These are phyloP conservation scores for Alternaria panax DNA, from an alignment of 2,329 filamentous ascomycete genomes.

Conservation along the genomic window DNA sequence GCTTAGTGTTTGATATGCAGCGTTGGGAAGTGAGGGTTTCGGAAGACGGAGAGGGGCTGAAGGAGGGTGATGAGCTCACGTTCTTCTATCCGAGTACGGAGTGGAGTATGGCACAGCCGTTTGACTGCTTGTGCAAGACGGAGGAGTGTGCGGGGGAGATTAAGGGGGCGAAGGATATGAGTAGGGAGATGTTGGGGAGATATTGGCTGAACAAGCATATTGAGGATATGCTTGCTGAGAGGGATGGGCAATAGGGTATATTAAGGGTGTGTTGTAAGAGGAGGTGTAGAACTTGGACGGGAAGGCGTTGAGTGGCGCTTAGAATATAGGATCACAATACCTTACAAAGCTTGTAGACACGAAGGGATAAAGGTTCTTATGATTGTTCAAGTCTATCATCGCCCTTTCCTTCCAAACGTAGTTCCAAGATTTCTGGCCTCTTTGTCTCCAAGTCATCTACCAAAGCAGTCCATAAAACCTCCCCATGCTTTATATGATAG, in stretches of 20 bases:
- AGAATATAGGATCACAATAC: background rate
- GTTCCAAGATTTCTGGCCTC: no score
- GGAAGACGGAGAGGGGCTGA: constrained; percentile 36
- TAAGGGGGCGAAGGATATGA: constrained; percentile 68
- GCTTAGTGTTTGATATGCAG: constrained; percentile 62
- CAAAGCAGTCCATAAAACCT: no score
- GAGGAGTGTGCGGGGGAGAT: constrained; percentile 68
- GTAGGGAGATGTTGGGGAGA: constrained; percentile 60
- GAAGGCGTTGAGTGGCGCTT: background rate
- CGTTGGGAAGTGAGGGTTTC: constrained; percentile 63
- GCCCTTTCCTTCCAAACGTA: background rate
- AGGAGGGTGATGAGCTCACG: constrained; percentile 52
- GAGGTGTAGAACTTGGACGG: background rate
- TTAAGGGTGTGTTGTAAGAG: background rate
- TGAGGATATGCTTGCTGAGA: constrained; percentile 41
- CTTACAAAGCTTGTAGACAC: background rate
- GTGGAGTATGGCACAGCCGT: constrained; percentile 76
- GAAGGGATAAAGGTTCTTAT: background rate
- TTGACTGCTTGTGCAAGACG: constrained; percentile 69
- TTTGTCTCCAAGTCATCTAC: background rate
- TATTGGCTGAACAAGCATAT: constrained; percentile 55
- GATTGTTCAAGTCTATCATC: background rate
- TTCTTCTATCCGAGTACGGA: constrained; percentile 82
- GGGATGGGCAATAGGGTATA: constrained; percentile 4
- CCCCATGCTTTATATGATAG: background rate